Conservation (phyloP, 2,329 filamentous ascomycete genomes). For the Aspergillus puulaauensis region DNA sequence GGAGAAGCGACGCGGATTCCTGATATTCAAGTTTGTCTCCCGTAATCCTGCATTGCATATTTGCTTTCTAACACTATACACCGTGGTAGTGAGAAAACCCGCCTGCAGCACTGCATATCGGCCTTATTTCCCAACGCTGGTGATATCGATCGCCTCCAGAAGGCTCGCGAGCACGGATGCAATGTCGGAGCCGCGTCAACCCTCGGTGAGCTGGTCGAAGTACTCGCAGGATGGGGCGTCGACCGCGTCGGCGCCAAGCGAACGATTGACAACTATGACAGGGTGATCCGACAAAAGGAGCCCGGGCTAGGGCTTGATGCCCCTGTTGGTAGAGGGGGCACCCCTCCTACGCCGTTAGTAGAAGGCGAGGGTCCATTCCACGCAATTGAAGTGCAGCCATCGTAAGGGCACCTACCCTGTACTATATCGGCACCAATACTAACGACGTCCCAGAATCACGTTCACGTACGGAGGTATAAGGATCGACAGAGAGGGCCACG, state of each 20-base stretch:
- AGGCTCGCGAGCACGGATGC: constrained; percentile 25
- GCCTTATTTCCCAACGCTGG: constrained; percentile 27
- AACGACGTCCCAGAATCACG: constrained; percentile 20
- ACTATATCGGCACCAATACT: background rate
- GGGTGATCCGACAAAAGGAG: constrained; percentile 12
- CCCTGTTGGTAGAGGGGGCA: constrained; percentile 12
- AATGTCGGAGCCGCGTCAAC: constrained; percentile 24
- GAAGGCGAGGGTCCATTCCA: constrained; percentile 27
- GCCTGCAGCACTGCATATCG: constrained; percentile 20
- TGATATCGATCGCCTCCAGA: constrained; percentile 26
- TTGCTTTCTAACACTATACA: background rate
- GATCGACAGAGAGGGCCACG: constrained; percentile 23
- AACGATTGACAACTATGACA: constrained; percentile 25
- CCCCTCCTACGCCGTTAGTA: constrained; percentile 19
- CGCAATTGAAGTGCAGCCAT: constrained; percentile 30
- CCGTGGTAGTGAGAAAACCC: constrained; percentile 21
- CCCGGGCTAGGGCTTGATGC: constrained; percentile 14
- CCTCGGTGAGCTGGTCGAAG: constrained; percentile 10
- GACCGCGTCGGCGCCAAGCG: constrained; percentile 15
- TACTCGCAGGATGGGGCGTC: constrained; percentile 23
- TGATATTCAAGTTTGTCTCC: constrained; percentile 20
- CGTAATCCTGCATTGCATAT: background rate
- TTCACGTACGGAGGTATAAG: constrained; percentile 29
- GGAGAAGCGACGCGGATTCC: constrained; percentile 25
- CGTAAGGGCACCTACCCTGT: constrained; percentile 14